Evolutionary conservation across 169 alveolate species (phyloP).

Genomic region (Plasmodium fragile): DNA sequence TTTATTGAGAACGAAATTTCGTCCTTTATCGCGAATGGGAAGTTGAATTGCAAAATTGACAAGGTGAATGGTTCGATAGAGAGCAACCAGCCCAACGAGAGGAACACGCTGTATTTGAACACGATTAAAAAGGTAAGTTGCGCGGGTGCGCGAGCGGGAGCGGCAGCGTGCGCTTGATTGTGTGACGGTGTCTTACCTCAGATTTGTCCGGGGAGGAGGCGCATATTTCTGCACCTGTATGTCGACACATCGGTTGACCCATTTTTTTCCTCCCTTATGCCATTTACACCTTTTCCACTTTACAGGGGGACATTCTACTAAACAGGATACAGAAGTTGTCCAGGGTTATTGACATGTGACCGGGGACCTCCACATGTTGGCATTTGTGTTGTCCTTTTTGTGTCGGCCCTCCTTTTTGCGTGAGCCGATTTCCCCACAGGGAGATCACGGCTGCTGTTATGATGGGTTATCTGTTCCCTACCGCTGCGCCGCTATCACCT

Average conservation of each 20-base stretch:
- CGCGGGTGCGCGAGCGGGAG: neutral
- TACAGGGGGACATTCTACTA: constrained; percentile 92
- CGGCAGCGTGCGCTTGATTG: neutral
- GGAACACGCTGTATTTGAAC: constrained; percentile 89
- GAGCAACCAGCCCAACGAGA: constrained; percentile 91
- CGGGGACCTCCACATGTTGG: neutral
- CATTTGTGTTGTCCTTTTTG: neutral
- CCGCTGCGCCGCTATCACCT: neutral
- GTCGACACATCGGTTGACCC: neutral
- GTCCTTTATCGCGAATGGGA: constrained; percentile 93
- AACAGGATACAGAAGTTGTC: constrained; percentile 94
- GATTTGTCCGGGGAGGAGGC: neutral
- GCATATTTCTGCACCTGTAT: neutral
- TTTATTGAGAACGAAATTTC: constrained; percentile 95
- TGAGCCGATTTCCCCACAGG: neutral
- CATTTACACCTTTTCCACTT: neutral
- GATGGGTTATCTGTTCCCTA: neutral
- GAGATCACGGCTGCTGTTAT: neutral
- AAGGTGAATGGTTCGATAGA: constrained; percentile 96
- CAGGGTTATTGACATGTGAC: constrained; percentile 93
- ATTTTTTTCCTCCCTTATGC: neutral
- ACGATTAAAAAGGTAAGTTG: constrained; percentile 88
- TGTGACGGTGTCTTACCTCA: neutral
- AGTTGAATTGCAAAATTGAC: constrained; percentile 95
- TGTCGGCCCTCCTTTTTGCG: neutral